A percentile compares a stretch with the other conserved stretches of the same genome.
Evolutionary conservation across 164 flowering plant genomes (phyloP).

Genomic region (Platanus orientalis): DNA sequence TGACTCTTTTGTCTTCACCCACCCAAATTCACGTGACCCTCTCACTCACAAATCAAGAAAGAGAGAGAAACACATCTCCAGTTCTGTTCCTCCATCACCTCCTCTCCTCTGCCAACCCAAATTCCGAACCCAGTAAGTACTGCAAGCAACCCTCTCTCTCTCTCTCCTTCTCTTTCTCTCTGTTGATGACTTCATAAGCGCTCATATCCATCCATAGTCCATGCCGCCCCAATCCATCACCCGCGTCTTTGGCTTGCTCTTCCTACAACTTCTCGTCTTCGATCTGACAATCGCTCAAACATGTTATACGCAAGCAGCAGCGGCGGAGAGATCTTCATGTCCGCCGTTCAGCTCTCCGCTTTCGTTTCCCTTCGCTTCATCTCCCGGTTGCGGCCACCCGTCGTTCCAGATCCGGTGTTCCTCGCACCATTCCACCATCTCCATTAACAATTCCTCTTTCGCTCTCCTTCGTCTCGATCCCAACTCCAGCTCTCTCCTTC

Average conservation of each 20-base stretch:
- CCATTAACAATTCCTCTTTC: slow-evolving; percentile 45
- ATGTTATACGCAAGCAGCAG: background rate
- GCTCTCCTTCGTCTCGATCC: slow-evolving; percentile 35
- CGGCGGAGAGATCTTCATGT: slow-evolving; percentile 10
- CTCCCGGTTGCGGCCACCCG: slow-evolving; percentile 67
- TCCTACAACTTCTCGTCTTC: background rate
- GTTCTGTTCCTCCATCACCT: too few species aligned
- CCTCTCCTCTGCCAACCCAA: too few species aligned
- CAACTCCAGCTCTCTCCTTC: slow-evolving; percentile 39
- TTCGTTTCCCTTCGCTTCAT: slow-evolving; percentile 46
- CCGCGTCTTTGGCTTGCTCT: background rate
- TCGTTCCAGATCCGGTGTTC: slow-evolving; percentile 48
- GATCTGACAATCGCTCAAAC: background rate
- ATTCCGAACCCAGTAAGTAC: too few species aligned
- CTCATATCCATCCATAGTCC: background rate
- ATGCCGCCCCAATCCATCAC: background rate
- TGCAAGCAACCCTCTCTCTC: too few species aligned
- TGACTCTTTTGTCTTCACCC: background rate
- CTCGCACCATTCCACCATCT: slow-evolving; percentile 36
- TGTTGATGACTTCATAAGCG: too few species aligned
- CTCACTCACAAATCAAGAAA: background rate
- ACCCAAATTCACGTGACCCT: background rate
- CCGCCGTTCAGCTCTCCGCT: slow-evolving; percentile 48
- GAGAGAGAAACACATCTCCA: too few species aligned
- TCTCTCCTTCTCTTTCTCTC: too few species aligned